phyloP scores from a whole-genome alignment of 2,329 filamentous ascomycete species.

The Paradendryphiella salina region DNA sequence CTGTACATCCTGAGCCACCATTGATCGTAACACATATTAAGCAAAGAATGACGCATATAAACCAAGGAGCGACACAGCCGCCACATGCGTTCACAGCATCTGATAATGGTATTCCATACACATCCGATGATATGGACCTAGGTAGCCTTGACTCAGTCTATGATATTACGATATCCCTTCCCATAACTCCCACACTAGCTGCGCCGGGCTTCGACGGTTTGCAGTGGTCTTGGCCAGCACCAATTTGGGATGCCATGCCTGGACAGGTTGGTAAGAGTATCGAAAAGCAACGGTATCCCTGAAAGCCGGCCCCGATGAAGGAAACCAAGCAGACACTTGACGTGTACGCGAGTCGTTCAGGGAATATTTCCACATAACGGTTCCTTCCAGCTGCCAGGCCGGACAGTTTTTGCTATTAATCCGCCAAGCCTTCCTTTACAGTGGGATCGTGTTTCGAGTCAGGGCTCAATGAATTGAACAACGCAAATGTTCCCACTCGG shows the following conservation, averaged over 20 bases:
- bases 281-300: not conserved
- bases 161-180: not conserved
- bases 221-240: conserved; percentile 13
- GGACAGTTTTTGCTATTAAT: not conserved
- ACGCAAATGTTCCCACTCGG: not conserved
- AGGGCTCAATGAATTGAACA: not conserved
- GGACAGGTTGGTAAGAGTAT: conserved; percentile 9
- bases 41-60: conserved; percentile 2
- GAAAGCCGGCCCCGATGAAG: not conserved
- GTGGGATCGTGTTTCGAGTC: not conserved
- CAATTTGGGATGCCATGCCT: conserved; percentile 9
- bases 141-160: conserved; percentile 1
- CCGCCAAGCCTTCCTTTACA: not conserved
- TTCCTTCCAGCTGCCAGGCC: not conserved
- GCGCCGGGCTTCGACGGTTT: not conserved
- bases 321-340: too few relatives aligned
- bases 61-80: not conserved
- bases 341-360: too few relatives aligned
- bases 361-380: too few relatives aligned
- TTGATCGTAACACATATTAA: conserved; percentile 10
- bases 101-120: not conserved
- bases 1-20: conserved; percentile 7
- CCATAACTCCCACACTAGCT: conserved; percentile 1
- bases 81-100: not conserved
- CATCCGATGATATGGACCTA: conserved; percentile 1